Evolutionary conservation across 2,329 filamentous ascomycete species (phyloP), one percentile per base, ranked within the genome.

Genomic region (Curvularia hawaiiensis): DNA sequence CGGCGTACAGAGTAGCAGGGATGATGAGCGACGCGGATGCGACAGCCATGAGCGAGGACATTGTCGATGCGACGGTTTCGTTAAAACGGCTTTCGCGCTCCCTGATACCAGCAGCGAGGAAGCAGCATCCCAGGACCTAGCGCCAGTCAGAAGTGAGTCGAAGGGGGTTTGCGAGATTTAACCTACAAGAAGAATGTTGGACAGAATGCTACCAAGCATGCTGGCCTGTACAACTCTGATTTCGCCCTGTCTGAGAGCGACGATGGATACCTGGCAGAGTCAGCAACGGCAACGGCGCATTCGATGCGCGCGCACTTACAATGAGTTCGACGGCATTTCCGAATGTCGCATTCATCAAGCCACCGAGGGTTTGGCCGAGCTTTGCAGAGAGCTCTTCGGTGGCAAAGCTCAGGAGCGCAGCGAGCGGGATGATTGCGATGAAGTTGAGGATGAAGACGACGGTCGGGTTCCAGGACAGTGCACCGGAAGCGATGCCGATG

Each of bases 171-270:
- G 30, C 7, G 22, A 84, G 22, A 33, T 31, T 28, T 3, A 49
- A 68, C 70, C 66, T 63, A 75, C 94, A 22, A 98, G 86, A 8
- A 98, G 84, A 63, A 97, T 88, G 77, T 98, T 98, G 64, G 94
- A 97, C 39, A 98, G 83, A 67, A 98, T 96, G 71, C 91, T 96
- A 47, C 95, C 94, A 33, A 98, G 87, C 93, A 98, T 98, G 63
- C 92, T 96, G 20, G 94, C 90, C 79, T 98, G 95, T n/a, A 98
- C 94, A 64, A 98, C 93, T 69, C 94, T 88, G 72, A 97, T 96
- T 79, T 98, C 90, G 62, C 88, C 87, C 67, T 95, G 87, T 64
- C 83, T 86, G 45, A 99, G 84, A 18, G 95, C 95, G 63, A 98
- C 90, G 67, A 98, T 94, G 75, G 91, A 96, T 73, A 96, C 91